Base-by-base conservation (phyloP, 2,329 filamentous ascomycete species). In the Conoideocrella luteorostrata region DNA sequence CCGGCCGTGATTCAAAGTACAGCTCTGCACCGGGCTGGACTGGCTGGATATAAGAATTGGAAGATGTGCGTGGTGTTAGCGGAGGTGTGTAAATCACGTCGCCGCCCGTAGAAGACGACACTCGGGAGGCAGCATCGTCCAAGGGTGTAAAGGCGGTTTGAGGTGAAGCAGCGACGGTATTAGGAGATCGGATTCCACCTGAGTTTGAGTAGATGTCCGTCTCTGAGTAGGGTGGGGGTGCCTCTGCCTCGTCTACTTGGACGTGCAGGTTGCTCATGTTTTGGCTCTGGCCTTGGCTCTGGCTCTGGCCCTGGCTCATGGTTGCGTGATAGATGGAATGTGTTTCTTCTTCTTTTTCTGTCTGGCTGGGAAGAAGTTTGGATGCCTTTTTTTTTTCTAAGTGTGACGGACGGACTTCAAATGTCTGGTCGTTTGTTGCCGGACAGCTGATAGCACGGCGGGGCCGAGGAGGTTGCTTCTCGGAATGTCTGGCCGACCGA, bases 191-290 rank as follows among this genome's bases (percentile, higher is more conserved):
- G 44, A 43, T 47, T 44, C 51, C 53, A 23, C 63, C 63, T 4
- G 71, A 60, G 39, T 55, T 64, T 12, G 73, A 77, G 60, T 70
- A 75, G 29, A 75, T 68, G 55, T 80, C 76, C 13, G 72, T 78
- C 57, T 77, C 75, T 30, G 70, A 70, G 52, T 80, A 80, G 5
- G 77, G 77, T 4, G 75, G 75, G 33, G 75, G 76, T 17, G 75
- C 72, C 18, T n/a, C 20, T 7, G 59, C 55, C 46, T 73, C 65
- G 44, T 67, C 60, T 10, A 39, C 47, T 13, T 45, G 48, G 43
- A 52, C 43, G 42, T 39, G 47, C 32, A 51, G 50, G 33, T 45
- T 51, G 46, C 45, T 47, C 23, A 35, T 44, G 32, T 47, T 41
- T 23, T 47, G 43, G 37, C n/a, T n/a, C n/a, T n/a, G n/a, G n/a